phyloP scores from a whole-genome alignment of 108 stramenopile species.

The Nannochloropsis gaditana region DNA sequence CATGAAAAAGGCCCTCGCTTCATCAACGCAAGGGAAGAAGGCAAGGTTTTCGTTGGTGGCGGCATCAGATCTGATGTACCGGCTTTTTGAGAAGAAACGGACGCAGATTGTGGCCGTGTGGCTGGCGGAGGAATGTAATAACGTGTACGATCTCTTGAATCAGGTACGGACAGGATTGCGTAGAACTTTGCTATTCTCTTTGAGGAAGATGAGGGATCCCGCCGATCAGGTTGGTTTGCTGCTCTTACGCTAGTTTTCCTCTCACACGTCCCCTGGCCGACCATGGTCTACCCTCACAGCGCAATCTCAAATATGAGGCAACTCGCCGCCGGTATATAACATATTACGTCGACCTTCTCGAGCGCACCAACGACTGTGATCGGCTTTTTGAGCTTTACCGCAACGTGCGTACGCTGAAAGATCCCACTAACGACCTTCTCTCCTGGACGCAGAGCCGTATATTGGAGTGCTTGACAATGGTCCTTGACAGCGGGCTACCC shows the following conservation, averaged over 20 bases:
- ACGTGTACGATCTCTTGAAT: constrained; percentile 11
- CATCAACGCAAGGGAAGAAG: background rate
- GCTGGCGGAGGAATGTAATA: constrained; percentile 5
- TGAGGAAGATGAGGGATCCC: no score
- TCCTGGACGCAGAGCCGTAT: background rate
- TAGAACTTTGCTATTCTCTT: no score
- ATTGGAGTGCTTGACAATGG: background rate
- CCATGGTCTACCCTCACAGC: background rate
- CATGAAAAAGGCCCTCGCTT: background rate
- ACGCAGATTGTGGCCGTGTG: constrained; percentile 7
- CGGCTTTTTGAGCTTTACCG: background rate
- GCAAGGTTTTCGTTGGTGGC: background rate
- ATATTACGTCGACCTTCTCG: background rate
- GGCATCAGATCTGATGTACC: background rate
- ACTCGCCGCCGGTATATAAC: background rate
- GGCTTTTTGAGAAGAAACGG: background rate
- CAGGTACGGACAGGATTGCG: background rate
- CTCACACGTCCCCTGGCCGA: background rate
- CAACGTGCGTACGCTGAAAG: background rate
- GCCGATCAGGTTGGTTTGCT: background rate
- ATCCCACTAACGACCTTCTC: background rate
- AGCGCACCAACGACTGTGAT: background rate
- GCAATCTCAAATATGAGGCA: constrained; percentile 18
- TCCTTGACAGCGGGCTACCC: background rate
- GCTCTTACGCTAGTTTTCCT: background rate